Percentiles rank a stretch among this genome's conserved stretches.
These are phyloP conservation scores for Amphichorda felina DNA, from an alignment of 2,329 filamentous ascomycete genomes.

Conservation along the genomic window DNA sequence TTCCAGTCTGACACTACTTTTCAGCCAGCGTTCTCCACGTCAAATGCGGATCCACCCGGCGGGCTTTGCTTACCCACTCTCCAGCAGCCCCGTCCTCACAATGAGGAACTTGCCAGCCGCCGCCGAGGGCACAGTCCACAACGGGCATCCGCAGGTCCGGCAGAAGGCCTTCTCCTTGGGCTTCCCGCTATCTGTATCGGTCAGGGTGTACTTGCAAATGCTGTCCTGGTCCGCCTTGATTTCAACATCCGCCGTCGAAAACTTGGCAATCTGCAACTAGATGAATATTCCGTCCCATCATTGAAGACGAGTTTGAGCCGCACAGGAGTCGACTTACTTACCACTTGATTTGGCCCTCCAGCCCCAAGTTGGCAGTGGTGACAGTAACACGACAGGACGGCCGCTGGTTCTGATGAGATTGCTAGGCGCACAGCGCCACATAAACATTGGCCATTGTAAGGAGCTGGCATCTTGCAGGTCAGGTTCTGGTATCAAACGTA, in stretches of 20 bases:
- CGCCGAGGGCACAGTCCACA: slow-evolving; percentile 3
- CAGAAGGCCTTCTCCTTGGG: slow-evolving; percentile 2
- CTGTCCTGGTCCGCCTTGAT: background rate
- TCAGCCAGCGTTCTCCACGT: too few relatives aligned
- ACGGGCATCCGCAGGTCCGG: background rate
- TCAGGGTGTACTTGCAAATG: slow-evolving; percentile 4
- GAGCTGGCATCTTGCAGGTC: slow-evolving; percentile 5
- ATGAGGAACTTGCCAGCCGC: slow-evolving; percentile 12
- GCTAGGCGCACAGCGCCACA: slow-evolving; percentile 6
- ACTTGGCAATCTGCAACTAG: slow-evolving; percentile 14
- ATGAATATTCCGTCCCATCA: background rate
- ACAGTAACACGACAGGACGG: slow-evolving; percentile 8
- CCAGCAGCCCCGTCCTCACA: slow-evolving; percentile 11
- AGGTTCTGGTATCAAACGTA: too few relatives aligned
- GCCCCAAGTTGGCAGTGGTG: slow-evolving; percentile 8
- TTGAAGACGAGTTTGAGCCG: too few relatives aligned
- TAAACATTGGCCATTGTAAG: slow-evolving; percentile 6
- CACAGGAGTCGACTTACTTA: slow-evolving; percentile 2
- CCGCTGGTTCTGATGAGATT: slow-evolving; percentile 4
- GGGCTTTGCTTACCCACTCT: slow-evolving; percentile 10
- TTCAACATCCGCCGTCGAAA: slow-evolving; percentile 6
- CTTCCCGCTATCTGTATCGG: slow-evolving; percentile 1
- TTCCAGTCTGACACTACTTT: slow-evolving; percentile 7
- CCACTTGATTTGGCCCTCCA: slow-evolving; percentile 6
- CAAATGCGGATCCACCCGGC: background rate